Evolutionary conservation across 129 eudicot genomes (phyloP).

Genomic region (Chrysanthemum makinoi): DNA sequence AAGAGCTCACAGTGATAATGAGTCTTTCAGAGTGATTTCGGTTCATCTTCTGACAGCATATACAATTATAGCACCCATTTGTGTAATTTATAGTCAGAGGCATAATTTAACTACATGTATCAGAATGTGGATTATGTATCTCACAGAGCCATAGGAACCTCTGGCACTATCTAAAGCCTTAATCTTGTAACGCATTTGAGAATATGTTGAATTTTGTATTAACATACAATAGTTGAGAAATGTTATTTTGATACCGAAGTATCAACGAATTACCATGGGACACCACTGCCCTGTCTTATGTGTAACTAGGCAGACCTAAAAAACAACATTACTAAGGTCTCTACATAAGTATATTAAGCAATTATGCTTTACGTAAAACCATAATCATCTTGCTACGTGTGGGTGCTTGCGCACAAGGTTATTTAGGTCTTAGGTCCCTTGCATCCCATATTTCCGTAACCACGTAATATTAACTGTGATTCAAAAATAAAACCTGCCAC

Average conservation of each 20-base stretch:
- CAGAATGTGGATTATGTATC: background rate
- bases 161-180: background rate
- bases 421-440: background rate
- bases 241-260: background rate
- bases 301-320: background rate
- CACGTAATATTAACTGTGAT: background rate
- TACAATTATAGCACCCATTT: constrained; percentile 18
- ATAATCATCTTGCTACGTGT: background rate
- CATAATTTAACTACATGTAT: background rate
- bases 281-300: background rate
- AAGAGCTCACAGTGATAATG: background rate
- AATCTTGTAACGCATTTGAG: background rate
- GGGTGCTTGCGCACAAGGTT: background rate
- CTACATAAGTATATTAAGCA: background rate
- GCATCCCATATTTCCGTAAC: background rate
- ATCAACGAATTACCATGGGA: constrained; percentile 16
- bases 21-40: background rate
- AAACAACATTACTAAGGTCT: background rate
- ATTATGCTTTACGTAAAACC: background rate
- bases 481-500: background rate
- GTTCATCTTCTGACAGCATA: constrained; percentile 6
- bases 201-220: background rate
- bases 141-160: background rate
- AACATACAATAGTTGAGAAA: background rate
- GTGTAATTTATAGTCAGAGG: constrained; percentile 1